Evolutionary conservation across 2,329 filamentous ascomycete species (phyloP).

Genomic region (Pseudogymnoascus sp.): DNA sequence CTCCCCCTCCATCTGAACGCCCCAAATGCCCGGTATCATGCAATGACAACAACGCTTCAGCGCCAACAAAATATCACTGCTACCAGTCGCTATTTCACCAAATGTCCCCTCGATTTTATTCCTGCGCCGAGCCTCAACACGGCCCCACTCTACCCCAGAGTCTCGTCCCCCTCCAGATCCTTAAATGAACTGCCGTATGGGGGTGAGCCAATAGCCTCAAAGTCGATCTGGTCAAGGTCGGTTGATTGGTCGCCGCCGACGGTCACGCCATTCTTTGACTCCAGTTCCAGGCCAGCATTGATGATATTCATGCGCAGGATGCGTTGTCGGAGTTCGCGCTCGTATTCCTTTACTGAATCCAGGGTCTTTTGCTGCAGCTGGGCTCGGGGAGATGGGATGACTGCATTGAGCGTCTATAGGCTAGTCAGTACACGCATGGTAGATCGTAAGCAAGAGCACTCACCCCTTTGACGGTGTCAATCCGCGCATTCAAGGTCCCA

Average conservation of each 20-base stretch:
- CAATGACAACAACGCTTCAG: constrained; percentile 9
- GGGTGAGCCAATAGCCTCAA: not conserved
- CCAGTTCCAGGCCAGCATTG: constrained; percentile 66
- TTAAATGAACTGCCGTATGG: not conserved
- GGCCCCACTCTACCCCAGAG: constrained; percentile 8
- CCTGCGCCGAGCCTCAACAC: constrained; percentile 2
- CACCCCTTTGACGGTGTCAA: constrained; percentile 75
- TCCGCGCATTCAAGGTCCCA: constrained; percentile 64
- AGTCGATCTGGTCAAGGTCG: not conserved
- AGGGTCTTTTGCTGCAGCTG: constrained; percentile 65
- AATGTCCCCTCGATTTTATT: not conserved
- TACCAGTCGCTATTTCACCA: not conserved
- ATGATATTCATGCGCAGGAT: constrained; percentile 70
- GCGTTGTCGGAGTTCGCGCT: constrained; percentile 66
- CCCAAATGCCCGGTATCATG: constrained; percentile 8
- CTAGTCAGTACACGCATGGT: constrained; percentile 14
- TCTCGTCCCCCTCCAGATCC: constrained; percentile 6
- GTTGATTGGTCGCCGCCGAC: not conserved
- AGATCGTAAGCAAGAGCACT: constrained; percentile 15
- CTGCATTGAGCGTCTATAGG: constrained; percentile 61
- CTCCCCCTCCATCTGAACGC: not conserved
- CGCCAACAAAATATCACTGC: constrained; percentile 4
- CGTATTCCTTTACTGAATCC: constrained; percentile 60
- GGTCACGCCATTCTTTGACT: constrained; percentile 25
- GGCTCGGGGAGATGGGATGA: constrained; percentile 56